Percentiles rank a stretch among this genome's conserved stretches.
These are phyloP conservation scores for Tephrocybe rancida DNA, from an alignment of 768 basidiomycete species.

Conservation along the genomic window DNA sequence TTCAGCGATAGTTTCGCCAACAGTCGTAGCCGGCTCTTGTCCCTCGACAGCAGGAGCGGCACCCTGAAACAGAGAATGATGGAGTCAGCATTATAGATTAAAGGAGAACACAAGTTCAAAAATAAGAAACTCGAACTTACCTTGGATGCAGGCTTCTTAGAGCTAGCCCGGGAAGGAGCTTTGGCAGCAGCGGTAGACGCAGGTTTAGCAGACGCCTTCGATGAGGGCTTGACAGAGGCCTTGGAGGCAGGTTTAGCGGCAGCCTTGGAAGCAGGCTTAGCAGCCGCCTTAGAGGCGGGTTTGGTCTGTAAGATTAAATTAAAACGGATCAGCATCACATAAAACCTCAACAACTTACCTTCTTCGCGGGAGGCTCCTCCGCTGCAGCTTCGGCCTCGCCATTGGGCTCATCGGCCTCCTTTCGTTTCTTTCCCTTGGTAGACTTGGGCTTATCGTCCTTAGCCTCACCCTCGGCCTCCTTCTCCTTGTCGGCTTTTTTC, in stretches of 20 bases:
- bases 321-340: conserved; percentile 7
- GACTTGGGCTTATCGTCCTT: conserved; percentile 61
- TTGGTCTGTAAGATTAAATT: conserved; percentile 35
- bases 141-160: conserved; percentile 70
- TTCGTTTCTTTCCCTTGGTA: conserved; percentile 44
- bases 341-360: conserved; percentile 38
- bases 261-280: conserved; percentile 38
- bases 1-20: conserved; percentile 55
- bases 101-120: neutral
- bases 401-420: conserved; percentile 42
- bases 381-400: conserved; percentile 31
- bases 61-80: conserved; percentile 9
- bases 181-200: conserved; percentile 48
- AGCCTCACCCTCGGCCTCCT: conserved; percentile 39
- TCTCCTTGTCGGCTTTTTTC: conserved; percentile 51
- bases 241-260: conserved; percentile 38
- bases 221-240: conserved; percentile 40
- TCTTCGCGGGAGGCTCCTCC: conserved; percentile 62
- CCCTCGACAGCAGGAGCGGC: conserved; percentile 36
- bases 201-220: conserved; percentile 46
- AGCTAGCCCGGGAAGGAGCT: conserved; percentile 59
- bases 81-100: neutral
- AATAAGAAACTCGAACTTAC: conserved; percentile 29
- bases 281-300: conserved; percentile 34
- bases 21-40: conserved; percentile 37